Evolutionary conservation across 2,329 filamentous ascomycete genomes (phyloP).

Genomic region (Rhexocercosporidium sp.): DNA sequence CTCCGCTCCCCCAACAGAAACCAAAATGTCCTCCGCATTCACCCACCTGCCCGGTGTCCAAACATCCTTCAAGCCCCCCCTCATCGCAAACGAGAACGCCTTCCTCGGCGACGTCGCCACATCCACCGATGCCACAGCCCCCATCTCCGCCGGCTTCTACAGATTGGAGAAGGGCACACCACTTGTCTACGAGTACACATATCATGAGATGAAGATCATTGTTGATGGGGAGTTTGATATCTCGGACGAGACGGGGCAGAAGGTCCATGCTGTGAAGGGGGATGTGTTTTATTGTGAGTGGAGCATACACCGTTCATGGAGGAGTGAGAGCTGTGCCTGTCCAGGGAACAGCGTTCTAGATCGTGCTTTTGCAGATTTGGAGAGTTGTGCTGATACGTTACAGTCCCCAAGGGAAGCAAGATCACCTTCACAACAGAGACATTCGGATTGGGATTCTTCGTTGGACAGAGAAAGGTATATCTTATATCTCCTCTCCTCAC

Average conservation of each 20-base stretch:
- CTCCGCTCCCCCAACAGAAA: conserved; percentile 12
- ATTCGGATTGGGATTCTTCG: conserved; percentile 43
- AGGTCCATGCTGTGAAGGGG: conserved; percentile 61
- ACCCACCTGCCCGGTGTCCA: conserved; percentile 58
- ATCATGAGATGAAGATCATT: conserved; percentile 73
- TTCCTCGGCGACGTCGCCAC: conserved; percentile 60
- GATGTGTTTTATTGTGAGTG: conserved; percentile 64
- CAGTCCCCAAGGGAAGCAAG: conserved; percentile 43
- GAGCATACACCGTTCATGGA: neutral
- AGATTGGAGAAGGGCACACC: conserved; percentile 66
- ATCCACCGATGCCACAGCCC: conserved; percentile 55
- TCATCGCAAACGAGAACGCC: conserved; percentile 68
- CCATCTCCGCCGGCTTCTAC: conserved; percentile 65
- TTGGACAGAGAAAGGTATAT: conserved; percentile 42
- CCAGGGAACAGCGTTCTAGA: neutral
- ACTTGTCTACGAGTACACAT: conserved; percentile 67
- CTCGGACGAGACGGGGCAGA: conserved; percentile 60
- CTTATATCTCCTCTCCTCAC: neutral
- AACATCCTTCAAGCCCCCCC: conserved; percentile 60
- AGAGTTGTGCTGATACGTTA: conserved; percentile 20
- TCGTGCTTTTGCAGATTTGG: neutral
- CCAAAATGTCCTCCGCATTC: conserved; percentile 36
- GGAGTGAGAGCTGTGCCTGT: neutral
- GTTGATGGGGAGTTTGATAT: conserved; percentile 66
- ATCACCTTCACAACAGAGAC: conserved; percentile 43